These are phyloP conservation scores for Naganishia kalamii DNA, from an alignment of 768 basidiomycete genomes.

Conservation along the genomic window DNA sequence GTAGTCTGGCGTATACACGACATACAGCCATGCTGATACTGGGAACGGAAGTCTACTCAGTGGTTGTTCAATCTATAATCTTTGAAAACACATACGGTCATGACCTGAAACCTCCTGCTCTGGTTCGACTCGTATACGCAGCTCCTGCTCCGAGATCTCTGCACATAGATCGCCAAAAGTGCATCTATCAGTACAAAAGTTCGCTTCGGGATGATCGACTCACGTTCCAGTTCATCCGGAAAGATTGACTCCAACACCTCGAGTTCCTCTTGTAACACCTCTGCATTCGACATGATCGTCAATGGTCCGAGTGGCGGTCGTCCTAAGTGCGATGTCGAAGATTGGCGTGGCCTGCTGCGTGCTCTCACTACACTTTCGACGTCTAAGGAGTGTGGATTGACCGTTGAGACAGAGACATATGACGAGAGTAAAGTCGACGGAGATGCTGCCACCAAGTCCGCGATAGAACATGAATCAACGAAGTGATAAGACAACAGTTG, in stretches of 20 bases:
- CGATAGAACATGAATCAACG: not conserved
- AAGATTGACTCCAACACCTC: conserved; percentile 97
- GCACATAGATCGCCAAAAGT: conserved; percentile 44
- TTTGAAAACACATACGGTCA: conserved; percentile 50
- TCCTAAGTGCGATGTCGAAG: not conserved
- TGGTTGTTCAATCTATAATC: not conserved
- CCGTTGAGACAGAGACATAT: too few relatives aligned
- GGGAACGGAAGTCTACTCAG: not conserved
- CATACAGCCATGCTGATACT: conserved; percentile 70
- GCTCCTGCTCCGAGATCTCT: conserved; percentile 77
- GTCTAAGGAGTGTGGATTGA: too few relatives aligned
- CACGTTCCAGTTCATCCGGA: conserved; percentile 85
- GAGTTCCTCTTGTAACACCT: conserved; percentile 70
- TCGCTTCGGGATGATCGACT: conserved; percentile 48
- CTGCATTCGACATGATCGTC: conserved; percentile 28
- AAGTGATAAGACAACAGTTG: not conserved
- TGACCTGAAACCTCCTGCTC: conserved; percentile 65
- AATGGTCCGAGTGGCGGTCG: not conserved
- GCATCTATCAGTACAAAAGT: not conserved
- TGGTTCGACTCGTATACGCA: conserved; percentile 80
- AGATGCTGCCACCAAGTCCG: not conserved
- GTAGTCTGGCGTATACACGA: conserved; percentile 74
- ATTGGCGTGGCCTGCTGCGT: too few relatives aligned
- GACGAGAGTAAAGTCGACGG: too few relatives aligned
- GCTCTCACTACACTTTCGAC: too few relatives aligned